phyloP scores from a whole-genome alignment of 768 basidiomycete species.

The Phylloporus rhodoxanthus region DNA sequence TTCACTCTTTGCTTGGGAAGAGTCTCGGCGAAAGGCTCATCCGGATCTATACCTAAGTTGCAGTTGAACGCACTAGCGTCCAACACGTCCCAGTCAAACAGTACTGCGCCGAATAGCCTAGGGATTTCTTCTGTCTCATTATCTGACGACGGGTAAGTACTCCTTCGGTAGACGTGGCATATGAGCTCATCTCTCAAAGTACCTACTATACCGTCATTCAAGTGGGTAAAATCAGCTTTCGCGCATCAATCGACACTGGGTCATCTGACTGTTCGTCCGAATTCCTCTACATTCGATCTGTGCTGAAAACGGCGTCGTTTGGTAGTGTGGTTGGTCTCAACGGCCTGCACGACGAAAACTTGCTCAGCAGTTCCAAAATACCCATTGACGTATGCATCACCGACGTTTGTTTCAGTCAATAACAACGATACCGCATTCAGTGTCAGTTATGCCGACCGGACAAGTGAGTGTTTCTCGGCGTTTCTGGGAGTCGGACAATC shows the following conservation, averaged over 20 bases:
- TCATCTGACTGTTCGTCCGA: constrained; percentile 36
- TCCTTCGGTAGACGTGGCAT: constrained; percentile 23
- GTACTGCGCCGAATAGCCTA: constrained; percentile 24
- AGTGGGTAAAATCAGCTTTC: constrained; percentile 58
- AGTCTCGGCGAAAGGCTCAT: constrained; percentile 2
- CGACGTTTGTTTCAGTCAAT: constrained; percentile 58
- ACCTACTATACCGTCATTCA: constrained; percentile 62
- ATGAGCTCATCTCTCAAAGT: constrained; percentile 33
- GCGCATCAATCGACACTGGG: constrained; percentile 68
- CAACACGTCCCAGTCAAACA: constrained; percentile 10
- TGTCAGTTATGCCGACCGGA: constrained; percentile 61
- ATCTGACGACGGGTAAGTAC: constrained; percentile 44
- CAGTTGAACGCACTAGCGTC: constrained; percentile 10
- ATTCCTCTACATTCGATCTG: background rate
- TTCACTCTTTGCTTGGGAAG: constrained; percentile 9
- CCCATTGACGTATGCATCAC: constrained; percentile 60
- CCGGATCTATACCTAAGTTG: constrained; percentile 9
- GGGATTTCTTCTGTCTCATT: constrained; percentile 43
- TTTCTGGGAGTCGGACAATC: background rate
- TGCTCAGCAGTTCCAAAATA: constrained; percentile 64
- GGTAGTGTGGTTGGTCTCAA: constrained; percentile 69
- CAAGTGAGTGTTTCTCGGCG: constrained; percentile 42
- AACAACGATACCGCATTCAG: constrained; percentile 56
- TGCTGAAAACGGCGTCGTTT: background rate
- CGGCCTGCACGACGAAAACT: constrained; percentile 48